phyloP scores from a whole-genome alignment of 805 yeast species.

The Blastobotrys peoriensis region DNA sequence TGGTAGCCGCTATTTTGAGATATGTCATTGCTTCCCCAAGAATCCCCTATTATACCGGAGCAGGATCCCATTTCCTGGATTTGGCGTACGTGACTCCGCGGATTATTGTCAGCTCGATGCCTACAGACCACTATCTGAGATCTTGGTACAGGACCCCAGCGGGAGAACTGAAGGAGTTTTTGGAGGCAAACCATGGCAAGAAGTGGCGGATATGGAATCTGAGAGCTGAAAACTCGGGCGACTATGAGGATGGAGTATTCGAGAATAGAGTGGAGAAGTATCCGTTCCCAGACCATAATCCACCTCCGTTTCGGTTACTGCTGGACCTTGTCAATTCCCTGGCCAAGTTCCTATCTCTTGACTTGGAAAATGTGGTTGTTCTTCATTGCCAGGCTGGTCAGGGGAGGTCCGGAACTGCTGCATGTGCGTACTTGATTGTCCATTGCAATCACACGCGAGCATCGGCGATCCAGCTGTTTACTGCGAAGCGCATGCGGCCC shows the following conservation, averaged over 20 bases:
- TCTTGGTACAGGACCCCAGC: conserved; percentile 49
- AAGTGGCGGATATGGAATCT: conserved; percentile 75
- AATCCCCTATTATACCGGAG: conserved; percentile 23
- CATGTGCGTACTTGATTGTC: conserved; percentile 64
- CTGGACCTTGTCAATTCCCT: conserved; percentile 42
- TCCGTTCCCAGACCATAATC: conserved; percentile 74
- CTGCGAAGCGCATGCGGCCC: conserved; percentile 49
- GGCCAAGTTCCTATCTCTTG: conserved; percentile 33
- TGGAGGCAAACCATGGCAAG: conserved; percentile 41
- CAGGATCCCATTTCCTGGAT: conserved; percentile 42
- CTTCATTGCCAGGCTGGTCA: conserved; percentile 89
- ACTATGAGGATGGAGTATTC: conserved; percentile 34
- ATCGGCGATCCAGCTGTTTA: conserved; percentile 49
- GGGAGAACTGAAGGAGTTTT: conserved; percentile 42
- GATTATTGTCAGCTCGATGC: conserved; percentile 72
- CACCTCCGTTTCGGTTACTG: conserved; percentile 59
- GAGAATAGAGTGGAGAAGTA: conserved; percentile 32
- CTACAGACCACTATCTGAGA: conserved; percentile 43
- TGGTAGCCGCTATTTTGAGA: conserved; percentile 25
- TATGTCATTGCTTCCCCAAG: conserved; percentile 29
- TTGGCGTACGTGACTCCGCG: conserved; percentile 59
- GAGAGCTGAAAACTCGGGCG: conserved; percentile 48
- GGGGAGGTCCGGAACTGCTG: conserved; percentile 80
- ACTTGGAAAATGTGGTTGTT: conserved; percentile 46
- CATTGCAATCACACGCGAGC: conserved; percentile 33